These are phyloP conservation scores for Groenewaldozyma salmanticensis DNA, from an alignment of 805 yeast genomes.

Conservation along the genomic window DNA sequence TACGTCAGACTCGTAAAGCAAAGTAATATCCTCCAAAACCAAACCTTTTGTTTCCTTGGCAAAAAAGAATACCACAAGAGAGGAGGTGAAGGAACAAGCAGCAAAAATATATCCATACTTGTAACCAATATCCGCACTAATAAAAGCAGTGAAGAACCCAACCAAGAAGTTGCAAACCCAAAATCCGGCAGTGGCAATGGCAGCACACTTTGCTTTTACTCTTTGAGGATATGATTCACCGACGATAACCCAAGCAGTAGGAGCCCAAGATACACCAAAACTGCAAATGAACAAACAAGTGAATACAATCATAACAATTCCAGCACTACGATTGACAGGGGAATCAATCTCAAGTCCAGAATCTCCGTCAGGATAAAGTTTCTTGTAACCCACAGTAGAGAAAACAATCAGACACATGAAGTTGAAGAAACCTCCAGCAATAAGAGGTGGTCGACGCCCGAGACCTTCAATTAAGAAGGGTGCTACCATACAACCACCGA, in stretches of 20 bases:
- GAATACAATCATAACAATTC: background rate
- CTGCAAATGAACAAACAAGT: background rate
- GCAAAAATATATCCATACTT: background rate
- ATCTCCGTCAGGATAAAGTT: background rate
- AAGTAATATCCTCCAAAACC: background rate
- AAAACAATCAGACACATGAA: conserved; percentile 52
- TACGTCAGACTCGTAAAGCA: background rate
- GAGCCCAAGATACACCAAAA: conserved; percentile 78
- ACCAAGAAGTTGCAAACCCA: conserved; percentile 70
- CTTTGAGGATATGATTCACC: conserved; percentile 61
- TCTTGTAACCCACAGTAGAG: conserved; percentile 31
- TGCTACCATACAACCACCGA: conserved; percentile 10
- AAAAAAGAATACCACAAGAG: background rate
- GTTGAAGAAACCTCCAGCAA: conserved; percentile 58
- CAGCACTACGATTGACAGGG: background rate
- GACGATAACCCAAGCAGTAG: conserved; percentile 58
- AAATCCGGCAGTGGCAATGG: conserved; percentile 63
- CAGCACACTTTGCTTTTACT: conserved; percentile 63
- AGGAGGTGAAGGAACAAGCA: background rate
- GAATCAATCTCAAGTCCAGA: background rate
- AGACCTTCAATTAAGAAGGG: conserved; percentile 35
- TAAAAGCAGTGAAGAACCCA: conserved; percentile 31
- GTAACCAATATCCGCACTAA: background rate
- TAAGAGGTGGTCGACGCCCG: conserved; percentile 58
- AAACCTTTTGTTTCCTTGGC: background rate